Conservation (phyloP, 805 yeast species). For the Yamadazyma olivae region DNA sequence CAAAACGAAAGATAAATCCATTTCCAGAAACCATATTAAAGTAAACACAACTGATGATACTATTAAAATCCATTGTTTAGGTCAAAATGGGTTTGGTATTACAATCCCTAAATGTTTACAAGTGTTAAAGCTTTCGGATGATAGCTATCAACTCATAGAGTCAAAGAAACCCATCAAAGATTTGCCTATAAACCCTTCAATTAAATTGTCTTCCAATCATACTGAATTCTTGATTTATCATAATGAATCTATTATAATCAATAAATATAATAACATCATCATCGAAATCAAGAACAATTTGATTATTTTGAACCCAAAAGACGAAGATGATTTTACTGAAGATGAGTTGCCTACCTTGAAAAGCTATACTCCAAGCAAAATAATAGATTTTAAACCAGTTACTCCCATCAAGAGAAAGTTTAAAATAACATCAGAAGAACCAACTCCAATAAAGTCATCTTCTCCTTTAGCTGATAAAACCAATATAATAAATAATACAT, state of each 20-base stretch:
- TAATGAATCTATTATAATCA: slow-evolving; percentile 64
- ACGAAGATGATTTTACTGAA: slow-evolving; percentile 44
- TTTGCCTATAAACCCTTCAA: slow-evolving; percentile 24
- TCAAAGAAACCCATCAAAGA: slow-evolving; percentile 8
- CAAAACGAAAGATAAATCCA: slow-evolving; percentile 47
- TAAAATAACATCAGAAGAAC: slow-evolving; percentile 17
- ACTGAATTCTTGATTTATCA: slow-evolving; percentile 58
- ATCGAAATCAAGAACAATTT: slow-evolving; percentile 71
- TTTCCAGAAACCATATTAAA: slow-evolving; percentile 66
- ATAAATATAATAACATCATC: slow-evolving; percentile 57
- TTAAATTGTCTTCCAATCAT: slow-evolving; percentile 38
- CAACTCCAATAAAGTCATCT: slow-evolving; percentile 15
- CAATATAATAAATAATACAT: slow-evolving; percentile 15
- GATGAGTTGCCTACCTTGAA: slow-evolving; percentile 35
- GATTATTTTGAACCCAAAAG: slow-evolving; percentile 48
- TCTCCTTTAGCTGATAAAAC: slow-evolving; percentile 20
- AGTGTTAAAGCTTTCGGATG: slow-evolving; percentile 19
- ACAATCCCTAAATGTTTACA: slow-evolving; percentile 52
- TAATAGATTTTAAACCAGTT: slow-evolving; percentile 1
- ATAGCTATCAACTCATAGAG: slow-evolving; percentile 19
- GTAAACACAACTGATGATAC: slow-evolving; percentile 37
- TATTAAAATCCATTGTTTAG: slow-evolving; percentile 64
- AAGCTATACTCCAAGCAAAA: not conserved
- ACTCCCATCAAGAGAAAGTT: slow-evolving; percentile 14
- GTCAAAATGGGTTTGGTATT: slow-evolving; percentile 77